A percentile compares a stretch with the other conserved stretches of the same genome.
Conservation (phyloP, 805 yeast species). For the Suhomyces pyralidae region DNA sequence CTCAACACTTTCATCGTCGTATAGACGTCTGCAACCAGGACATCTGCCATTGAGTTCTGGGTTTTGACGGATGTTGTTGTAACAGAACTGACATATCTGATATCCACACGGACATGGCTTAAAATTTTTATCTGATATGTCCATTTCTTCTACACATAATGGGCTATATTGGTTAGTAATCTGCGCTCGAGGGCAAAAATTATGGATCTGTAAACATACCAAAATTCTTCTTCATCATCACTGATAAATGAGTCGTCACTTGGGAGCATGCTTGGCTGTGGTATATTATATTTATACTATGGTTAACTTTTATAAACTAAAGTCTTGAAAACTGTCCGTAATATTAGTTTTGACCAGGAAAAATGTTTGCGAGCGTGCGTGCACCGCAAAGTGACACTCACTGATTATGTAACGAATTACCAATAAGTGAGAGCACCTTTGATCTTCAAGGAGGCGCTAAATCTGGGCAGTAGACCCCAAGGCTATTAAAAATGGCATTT, state of each 20-base stretch:
- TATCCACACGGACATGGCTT: constrained; percentile 99
- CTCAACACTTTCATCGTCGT: constrained; percentile 90
- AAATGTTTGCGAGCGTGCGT: not conserved
- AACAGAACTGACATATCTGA: constrained; percentile 97
- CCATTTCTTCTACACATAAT: constrained; percentile 96
- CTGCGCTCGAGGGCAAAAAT: not conserved
- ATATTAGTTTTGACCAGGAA: not conserved
- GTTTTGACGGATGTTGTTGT: constrained; percentile 91
- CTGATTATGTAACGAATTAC: not conserved
- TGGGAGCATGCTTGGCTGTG: constrained; percentile 22
- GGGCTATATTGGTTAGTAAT: constrained; percentile 54
- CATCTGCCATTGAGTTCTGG: constrained; percentile 95
- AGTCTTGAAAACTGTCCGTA: not conserved
- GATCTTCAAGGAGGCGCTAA: not conserved
- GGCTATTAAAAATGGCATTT: constrained; percentile 35
- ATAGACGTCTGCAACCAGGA: constrained; percentile 94
- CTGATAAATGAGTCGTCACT: constrained; percentile 58
- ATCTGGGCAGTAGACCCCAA: not conserved
- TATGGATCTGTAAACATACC: constrained; percentile 38
- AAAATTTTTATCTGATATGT: constrained; percentile 90
- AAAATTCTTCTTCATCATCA: constrained; percentile 77
- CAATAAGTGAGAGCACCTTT: not conserved
- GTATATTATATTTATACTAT: not conserved
- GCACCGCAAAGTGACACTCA: not conserved
- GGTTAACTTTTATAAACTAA: not conserved